A percentile compares a stretch with the other conserved stretches of the same genome.
Conservation (phyloP, 176 grass and related monocot genomes). For the Poa pratensis region DNA sequence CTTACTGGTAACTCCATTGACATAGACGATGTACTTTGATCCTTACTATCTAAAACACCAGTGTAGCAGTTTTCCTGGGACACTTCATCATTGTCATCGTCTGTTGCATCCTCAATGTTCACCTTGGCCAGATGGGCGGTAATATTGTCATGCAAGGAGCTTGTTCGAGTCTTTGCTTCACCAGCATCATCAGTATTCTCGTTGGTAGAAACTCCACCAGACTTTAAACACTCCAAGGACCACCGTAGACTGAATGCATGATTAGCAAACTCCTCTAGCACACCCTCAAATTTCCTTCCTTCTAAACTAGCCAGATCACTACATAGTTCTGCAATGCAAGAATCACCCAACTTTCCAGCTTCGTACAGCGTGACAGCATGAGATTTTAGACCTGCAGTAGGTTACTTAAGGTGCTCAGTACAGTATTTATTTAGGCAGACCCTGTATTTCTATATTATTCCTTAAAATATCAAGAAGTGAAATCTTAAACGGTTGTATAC, state of each 20-base stretch:
- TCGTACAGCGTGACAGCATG: conserved; percentile 98
- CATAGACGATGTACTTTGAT: conserved; percentile 26
- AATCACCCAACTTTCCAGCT: conserved; percentile 96
- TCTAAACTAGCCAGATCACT: conserved; percentile 93
- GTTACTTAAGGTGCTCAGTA: conserved; percentile 35
- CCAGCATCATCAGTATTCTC: conserved; percentile 42
- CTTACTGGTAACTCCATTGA: conserved; percentile 36
- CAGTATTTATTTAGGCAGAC: conserved; percentile 14
- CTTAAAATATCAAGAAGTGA: background rate
- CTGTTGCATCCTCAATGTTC: conserved; percentile 39
- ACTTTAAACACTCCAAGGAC: conserved; percentile 85
- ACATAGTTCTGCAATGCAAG: conserved; percentile 84
- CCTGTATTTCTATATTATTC: conserved; percentile 18
- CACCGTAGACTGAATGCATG: conserved; percentile 95
- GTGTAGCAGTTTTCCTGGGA: conserved; percentile 11
- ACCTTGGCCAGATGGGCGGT: conserved; percentile 36
- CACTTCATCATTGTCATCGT: conserved; percentile 33
- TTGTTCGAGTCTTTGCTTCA: conserved; percentile 40
- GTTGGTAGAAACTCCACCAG: conserved; percentile 64
- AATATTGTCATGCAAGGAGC: conserved; percentile 48
- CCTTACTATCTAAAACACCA: conserved; percentile 43
- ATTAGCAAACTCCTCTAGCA: conserved; percentile 93
- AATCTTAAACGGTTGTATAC: background rate
- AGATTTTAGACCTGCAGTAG: conserved; percentile 87
- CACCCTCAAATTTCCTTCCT: conserved; percentile 95